A percentile compares a stretch with the other conserved stretches of the same genome.
phyloP scores from a whole-genome alignment of 192 early-diverging fungal genomes.

The Mortierella antarctica region DNA sequence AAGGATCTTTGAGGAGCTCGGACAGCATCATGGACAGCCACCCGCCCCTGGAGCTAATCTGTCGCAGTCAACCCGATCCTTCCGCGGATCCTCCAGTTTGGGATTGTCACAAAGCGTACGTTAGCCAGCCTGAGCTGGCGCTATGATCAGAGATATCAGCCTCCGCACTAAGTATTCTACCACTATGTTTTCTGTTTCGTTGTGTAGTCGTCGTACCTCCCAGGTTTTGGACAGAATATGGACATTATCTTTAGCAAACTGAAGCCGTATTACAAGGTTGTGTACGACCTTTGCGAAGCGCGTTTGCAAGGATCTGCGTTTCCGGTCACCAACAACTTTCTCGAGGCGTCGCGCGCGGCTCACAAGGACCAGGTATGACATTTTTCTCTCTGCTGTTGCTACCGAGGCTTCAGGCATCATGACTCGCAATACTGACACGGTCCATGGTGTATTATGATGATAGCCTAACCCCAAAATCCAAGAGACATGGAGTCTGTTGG shows the following conservation, averaged over 20 bases:
- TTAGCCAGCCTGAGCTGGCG: neutral
- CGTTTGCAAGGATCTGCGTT: conserved; percentile 49
- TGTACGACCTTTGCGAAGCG: conserved; percentile 58
- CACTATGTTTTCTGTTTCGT: neutral
- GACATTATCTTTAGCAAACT: conserved; percentile 38
- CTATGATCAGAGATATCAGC: no score
- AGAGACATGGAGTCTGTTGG: conserved; percentile 57
- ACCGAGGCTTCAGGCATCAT: neutral
- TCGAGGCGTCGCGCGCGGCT: conserved; percentile 51
- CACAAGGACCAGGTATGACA: conserved; percentile 48
- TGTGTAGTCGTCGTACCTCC: conserved; percentile 11
- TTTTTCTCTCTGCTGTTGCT: neutral
- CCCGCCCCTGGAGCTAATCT: conserved; percentile 1
- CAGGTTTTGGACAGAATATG: conserved; percentile 37
- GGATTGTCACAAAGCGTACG: conserved; percentile 30
- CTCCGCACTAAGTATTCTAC: neutral
- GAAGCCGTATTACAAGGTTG: conserved; percentile 58
- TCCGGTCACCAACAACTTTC: conserved; percentile 54
- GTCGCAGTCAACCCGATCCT: conserved; percentile 7
- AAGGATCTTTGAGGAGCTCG: conserved; percentile 86
- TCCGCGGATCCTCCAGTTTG: conserved; percentile 31
- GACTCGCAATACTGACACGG: neutral
- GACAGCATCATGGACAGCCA: conserved; percentile 62
- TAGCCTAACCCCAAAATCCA: conserved; percentile 46
- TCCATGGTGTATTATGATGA: neutral